Base-by-base conservation (phyloP, 139 green algal species). In the Picochlorum costavermella region DNA sequence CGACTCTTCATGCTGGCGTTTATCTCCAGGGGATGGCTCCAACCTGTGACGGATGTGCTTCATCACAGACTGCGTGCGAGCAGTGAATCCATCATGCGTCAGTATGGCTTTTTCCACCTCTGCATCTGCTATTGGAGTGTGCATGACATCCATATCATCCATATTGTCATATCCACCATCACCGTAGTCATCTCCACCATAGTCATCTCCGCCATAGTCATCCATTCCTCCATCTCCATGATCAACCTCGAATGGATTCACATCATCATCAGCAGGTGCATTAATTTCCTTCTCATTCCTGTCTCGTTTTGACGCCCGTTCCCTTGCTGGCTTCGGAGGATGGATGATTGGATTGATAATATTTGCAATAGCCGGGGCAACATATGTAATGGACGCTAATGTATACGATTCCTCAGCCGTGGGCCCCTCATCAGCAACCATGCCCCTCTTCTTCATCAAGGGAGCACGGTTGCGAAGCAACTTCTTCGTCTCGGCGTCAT, bases 381-480 rank as follows among this genome's bases (percentile, higher is more conserved):
- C 33, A 9, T 40, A 40, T 8, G 33, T 40, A 8, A 40, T 40
- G 33, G 33, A 40, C 11, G 33, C 33, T 8, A 40, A 40, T 40
- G 33, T 40, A 8, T 40, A 40, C 11, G 33, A 40, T 40, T 40
- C 33, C 11, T 40, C 33, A 40, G 33, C 33, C 9, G 33, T 13
- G 33, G 33, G 0, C 6, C 1, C 33, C 3, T 40, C 33, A 40
- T 40, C 33, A 56, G 6, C 23, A 50, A 43, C 48, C 49, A 60
- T 26, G 13, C 70, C 73, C 8, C 73, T 64, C 14, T 11, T 23
- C 12, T 30, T 58, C 56, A 86, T 53, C 44, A 86, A 65, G 5
- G 73, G 69, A 26, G 64, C 44, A 48, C 70, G 67, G 59, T 86
- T 64, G 6, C 53, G 49, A 60, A 86, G 61, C 64, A 86, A 56